Percentiles rank a stretch among this genome's conserved stretches.
These are phyloP conservation scores for Dactylellina parvicollis DNA, from an alignment of 2,329 filamentous ascomycete species.

Conservation along the genomic window DNA sequence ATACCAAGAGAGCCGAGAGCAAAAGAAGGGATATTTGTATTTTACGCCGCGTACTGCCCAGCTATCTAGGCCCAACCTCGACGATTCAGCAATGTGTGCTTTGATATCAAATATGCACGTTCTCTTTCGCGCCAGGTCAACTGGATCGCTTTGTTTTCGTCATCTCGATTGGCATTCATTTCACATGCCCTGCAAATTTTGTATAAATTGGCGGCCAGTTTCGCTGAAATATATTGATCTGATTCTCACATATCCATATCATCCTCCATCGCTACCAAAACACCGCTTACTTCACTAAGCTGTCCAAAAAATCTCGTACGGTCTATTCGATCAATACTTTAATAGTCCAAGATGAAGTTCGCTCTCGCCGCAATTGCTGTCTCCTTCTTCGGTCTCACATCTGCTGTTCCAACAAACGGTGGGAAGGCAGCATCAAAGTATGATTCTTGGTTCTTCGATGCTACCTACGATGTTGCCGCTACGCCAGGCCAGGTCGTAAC, in stretches of 20 bases:
- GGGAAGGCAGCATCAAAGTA: background rate
- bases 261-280: background rate
- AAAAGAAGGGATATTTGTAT: no score
- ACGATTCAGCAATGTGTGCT: background rate
- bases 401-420: background rate
- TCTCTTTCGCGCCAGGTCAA: background rate
- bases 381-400: background rate
- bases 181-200: background rate
- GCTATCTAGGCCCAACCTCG: no score
- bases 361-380: background rate
- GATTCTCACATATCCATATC: background rate
- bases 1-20: no score
- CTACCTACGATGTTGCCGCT: constrained; percentile 18
- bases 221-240: background rate
- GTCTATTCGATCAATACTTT: no score
- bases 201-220: background rate
- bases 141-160: background rate
- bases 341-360: constrained; percentile 15
- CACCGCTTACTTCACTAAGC: background rate
- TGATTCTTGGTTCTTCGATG: constrained; percentile 8
- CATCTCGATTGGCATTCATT: background rate
- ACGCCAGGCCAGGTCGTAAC: constrained; percentile 16
- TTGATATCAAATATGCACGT: background rate
- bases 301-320: background rate
- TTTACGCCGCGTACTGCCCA: no score